A percentile compares a stretch with the other conserved stretches of the same genome.
These are phyloP conservation scores for Golubevia pallescens DNA, from an alignment of 1,284 basidiomycete species.

Conservation along the genomic window DNA sequence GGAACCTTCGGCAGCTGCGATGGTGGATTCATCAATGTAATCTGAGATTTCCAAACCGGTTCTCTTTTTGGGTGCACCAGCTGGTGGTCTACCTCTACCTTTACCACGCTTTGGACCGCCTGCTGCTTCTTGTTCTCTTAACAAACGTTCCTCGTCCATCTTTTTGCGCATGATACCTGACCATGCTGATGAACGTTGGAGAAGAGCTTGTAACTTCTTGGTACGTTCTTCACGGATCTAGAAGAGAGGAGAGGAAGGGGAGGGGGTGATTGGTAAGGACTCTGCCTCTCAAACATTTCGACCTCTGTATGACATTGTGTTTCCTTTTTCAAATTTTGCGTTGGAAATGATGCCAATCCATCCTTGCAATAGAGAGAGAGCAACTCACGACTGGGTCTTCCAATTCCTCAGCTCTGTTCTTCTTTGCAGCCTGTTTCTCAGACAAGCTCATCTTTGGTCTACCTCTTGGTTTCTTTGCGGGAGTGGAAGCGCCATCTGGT, in stretches of 20 bases:
- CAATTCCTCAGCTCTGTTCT: no score
- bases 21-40: constrained; percentile 34
- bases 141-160: constrained; percentile 24
- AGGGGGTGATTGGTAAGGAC: no score
- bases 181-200: constrained; percentile 53
- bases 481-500: no score
- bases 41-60: constrained; percentile 24
- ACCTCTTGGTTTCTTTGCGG: no score
- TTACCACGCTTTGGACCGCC: constrained; percentile 15
- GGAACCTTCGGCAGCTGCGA: neutral
- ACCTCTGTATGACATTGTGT: no score
- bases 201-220: constrained; percentile 47
- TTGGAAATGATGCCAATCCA: no score
- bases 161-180: constrained; percentile 59
- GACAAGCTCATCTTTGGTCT: no score
- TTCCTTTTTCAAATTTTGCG: no score
- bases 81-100: constrained; percentile 5
- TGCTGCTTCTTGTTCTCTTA: constrained; percentile 12
- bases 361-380: no score
- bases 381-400: no score
- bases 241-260: neutral
- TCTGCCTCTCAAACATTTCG: no score
- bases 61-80: constrained; percentile 7
- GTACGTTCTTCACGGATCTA: constrained; percentile 32
- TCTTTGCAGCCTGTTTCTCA: no score